Evolutionary conservation across 140 eudicot species (phyloP), one percentile per base, ranked within the genome.

Genomic region (Flaveria floridana): DNA sequence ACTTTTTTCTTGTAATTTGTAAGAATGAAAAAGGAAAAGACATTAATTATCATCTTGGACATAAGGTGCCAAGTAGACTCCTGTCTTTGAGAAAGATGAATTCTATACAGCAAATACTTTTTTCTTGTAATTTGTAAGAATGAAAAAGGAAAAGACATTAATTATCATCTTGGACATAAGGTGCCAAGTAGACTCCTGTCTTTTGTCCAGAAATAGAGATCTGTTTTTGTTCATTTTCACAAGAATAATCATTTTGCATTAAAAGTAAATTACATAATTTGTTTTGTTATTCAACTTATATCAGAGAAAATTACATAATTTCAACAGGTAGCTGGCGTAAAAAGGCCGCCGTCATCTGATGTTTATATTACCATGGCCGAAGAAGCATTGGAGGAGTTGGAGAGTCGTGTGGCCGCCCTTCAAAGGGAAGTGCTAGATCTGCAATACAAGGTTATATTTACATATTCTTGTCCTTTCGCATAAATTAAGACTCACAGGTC

Each of bases 361-460:
- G 79, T 86, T 62, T 81, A 61, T 55, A 69, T 84, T 63, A 75
- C 86, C 39, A 83, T 41, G 67, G 97, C 97, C 6, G 96, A 93
- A 84, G 90, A 86, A 76, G 96, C 99, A 65, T 88, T 93, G 44
- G 88, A 86, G 58, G 84, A 86, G 78, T 92, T 93, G 37, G 80
- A 68, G 44, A 74, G 39, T 44, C 87, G 82, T 21, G 77, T 87
- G 5, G 73, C 47, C 71, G 65, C 90, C 23, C 82, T 93, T 7
- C 87, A 88, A 78, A 86, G 80, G 81, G 97, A 90, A 69, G 71
- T 90, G 76, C 73, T 86, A 68, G 91, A 89, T 80, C 77, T 73
- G 1, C 88, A 82, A 65, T 76, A 83, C 25, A 90, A 90, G 99
- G 99, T 92, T 1, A 13, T 68, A 68, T 64, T 34, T 15, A 15